These are phyloP conservation scores for Tephrocybe rancida DNA, from an alignment of 768 basidiomycete genomes.

Conservation along the genomic window DNA sequence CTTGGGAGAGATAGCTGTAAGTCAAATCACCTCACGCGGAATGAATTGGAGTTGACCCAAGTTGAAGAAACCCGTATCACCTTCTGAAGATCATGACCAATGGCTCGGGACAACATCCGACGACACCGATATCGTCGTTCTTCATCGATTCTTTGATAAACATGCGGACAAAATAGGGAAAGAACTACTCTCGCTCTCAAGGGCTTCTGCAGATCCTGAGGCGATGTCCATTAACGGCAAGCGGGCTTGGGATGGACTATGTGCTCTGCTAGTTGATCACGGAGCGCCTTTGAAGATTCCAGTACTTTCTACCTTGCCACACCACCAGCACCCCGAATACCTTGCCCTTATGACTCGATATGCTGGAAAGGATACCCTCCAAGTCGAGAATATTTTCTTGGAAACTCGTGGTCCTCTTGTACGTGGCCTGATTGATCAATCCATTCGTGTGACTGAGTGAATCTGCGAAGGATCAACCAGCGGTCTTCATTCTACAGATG, in stretches of 20 bases:
- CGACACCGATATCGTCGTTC: conserved; percentile 80
- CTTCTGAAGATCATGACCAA: conserved; percentile 63
- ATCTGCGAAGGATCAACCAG: conserved; percentile 40
- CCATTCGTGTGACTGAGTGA: not conserved
- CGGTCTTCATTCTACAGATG: conserved; percentile 65
- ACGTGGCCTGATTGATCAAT: conserved; percentile 12
- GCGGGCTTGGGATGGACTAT: conserved; percentile 83
- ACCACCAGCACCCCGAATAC: conserved; percentile 63
- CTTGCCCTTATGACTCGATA: conserved; percentile 68
- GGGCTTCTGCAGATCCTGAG: conserved; percentile 58
- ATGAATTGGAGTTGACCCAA: not conserved
- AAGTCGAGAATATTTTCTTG: conserved; percentile 69
- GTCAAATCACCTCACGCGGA: conserved; percentile 19
- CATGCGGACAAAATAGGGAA: conserved; percentile 89
- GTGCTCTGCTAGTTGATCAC: conserved; percentile 78
- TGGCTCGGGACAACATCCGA: conserved; percentile 80
- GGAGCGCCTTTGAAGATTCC: conserved; percentile 72
- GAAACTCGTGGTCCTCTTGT: conserved; percentile 53
- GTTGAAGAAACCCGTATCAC: conserved; percentile 36
- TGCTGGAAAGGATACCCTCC: conserved; percentile 57
- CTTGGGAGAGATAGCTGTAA: conserved; percentile 73
- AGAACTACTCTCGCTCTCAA: conserved; percentile 75
- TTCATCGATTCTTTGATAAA: conserved; percentile 84
- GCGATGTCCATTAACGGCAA: conserved; percentile 64
- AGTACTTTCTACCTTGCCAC: conserved; percentile 48